phyloP scores from a whole-genome alignment of 768 basidiomycete genomes.

The Rhodotorula diobovata region DNA sequence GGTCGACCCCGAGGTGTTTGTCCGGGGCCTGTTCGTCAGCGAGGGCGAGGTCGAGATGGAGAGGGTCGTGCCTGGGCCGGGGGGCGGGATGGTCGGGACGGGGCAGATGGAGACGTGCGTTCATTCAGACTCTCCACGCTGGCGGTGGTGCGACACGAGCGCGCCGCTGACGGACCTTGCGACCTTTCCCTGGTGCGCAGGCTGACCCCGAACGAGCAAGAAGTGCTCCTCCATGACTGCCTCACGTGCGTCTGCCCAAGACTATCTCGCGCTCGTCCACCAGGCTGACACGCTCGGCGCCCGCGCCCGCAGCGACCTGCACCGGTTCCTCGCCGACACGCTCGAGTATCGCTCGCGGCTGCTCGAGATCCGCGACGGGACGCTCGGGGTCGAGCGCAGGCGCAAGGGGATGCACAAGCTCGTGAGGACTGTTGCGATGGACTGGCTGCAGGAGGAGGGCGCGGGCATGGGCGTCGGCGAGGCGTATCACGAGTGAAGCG shows the following conservation, averaged over 20 bases:
- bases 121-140: too few relatives aligned
- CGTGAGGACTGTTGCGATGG: conserved; percentile 30
- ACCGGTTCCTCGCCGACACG: conserved; percentile 42
- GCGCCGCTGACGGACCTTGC: neutral
- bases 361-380: conserved; percentile 42
- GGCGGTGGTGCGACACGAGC: too few relatives aligned
- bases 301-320: conserved; percentile 31
- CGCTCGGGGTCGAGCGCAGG: conserved; percentile 41
- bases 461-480: conserved; percentile 9
- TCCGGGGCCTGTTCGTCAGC: conserved; percentile 25
- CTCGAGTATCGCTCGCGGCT: conserved; percentile 42
- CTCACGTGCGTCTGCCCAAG: conserved; percentile 23
- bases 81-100: neutral
- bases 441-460: conserved; percentile 35
- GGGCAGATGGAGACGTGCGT: conserved; percentile 5
- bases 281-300: too few relatives aligned
- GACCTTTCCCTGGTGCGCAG: neutral
- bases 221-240: conserved; percentile 41
- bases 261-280: neutral
- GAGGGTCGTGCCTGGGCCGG: neutral
- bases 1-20: conserved; percentile 36
- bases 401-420: conserved; percentile 42
- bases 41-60: conserved; percentile 31
- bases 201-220: conserved; percentile 40
- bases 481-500: neutral